phyloP scores from a whole-genome alignment of 345 rosid species.

The Abelmoschus esculentus region DNA sequence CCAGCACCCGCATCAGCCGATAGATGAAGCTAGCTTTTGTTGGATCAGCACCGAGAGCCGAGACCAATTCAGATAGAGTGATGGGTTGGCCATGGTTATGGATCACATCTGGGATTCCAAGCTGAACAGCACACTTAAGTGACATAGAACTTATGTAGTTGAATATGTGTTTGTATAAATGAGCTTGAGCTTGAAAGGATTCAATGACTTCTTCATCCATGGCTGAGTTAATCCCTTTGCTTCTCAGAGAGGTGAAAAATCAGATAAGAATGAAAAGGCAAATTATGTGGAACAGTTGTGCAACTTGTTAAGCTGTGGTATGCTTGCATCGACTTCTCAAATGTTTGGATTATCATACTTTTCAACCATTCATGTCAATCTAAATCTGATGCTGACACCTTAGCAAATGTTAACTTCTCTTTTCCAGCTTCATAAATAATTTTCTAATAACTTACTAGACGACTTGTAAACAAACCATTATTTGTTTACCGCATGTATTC shows the following conservation, averaged over 20 bases:
- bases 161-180: constrained; percentile 27
- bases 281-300: no score
- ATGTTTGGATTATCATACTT: no score
- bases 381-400: no score
- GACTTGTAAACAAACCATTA: no score
- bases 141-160: constrained; percentile 39
- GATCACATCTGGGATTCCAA: constrained; percentile 37
- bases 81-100: constrained; percentile 34
- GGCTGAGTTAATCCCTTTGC: not conserved
- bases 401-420: no score
- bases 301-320: no score
- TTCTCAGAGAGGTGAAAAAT: not conserved
- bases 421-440: no score
- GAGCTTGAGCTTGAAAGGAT: constrained; percentile 34
- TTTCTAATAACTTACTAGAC: no score
- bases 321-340: no score
- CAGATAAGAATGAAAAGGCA: not conserved
- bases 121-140: constrained; percentile 37
- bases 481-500: no score
- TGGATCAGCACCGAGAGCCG: constrained; percentile 27
- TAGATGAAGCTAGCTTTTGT: constrained; percentile 15
- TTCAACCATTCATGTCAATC: no score
- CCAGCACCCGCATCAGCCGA: constrained; percentile 46
- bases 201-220: constrained; percentile 16
- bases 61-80: constrained; percentile 30